Evolutionary conservation across 305 asterid genomes (phyloP).

Genomic region (Fraxinus latifolia): DNA sequence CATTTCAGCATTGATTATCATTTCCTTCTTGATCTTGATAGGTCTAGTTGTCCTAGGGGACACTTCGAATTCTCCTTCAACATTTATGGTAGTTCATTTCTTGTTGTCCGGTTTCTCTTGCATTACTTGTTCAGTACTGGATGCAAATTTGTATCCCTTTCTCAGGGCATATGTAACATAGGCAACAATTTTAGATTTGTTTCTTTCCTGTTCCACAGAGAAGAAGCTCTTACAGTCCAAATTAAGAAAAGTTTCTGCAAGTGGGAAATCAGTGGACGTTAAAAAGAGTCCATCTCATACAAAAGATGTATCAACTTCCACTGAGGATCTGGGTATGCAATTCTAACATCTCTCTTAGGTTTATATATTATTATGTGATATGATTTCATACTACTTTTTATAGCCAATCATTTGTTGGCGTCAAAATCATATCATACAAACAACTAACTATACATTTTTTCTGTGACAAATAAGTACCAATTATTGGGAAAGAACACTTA

Average conservation of each 20-base stretch:
- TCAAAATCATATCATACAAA: conserved; percentile 1
- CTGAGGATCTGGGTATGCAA: conserved; percentile 82
- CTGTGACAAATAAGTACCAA: conserved; percentile 11
- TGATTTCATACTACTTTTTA: conserved; percentile 5
- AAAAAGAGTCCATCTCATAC: conserved; percentile 42
- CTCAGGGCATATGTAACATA: neutral
- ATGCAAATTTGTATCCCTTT: neutral
- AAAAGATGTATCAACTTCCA: conserved; percentile 75
- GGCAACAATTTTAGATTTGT: neutral
- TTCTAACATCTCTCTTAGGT: conserved; percentile 7
- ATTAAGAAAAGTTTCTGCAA: conserved; percentile 69
- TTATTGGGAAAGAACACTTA: neutral
- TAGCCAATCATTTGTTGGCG: neutral
- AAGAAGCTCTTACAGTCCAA: conserved; percentile 80
- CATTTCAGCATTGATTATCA: neutral
- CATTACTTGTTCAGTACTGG: neutral
- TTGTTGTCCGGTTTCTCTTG: neutral
- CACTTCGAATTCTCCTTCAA: neutral
- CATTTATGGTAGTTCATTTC: neutral
- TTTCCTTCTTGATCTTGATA: conserved; percentile 1
- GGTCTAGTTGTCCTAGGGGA: neutral
- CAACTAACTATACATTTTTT: neutral
- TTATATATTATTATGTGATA: conserved; percentile 2
- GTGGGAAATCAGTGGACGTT: conserved; percentile 53
- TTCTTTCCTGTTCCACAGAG: conserved; percentile 51